Percentiles rank a stretch among this genome's conserved stretches.
phyloP scores from a whole-genome alignment of 768 basidiomycete genomes.

The Lactarius sanguifluus region DNA sequence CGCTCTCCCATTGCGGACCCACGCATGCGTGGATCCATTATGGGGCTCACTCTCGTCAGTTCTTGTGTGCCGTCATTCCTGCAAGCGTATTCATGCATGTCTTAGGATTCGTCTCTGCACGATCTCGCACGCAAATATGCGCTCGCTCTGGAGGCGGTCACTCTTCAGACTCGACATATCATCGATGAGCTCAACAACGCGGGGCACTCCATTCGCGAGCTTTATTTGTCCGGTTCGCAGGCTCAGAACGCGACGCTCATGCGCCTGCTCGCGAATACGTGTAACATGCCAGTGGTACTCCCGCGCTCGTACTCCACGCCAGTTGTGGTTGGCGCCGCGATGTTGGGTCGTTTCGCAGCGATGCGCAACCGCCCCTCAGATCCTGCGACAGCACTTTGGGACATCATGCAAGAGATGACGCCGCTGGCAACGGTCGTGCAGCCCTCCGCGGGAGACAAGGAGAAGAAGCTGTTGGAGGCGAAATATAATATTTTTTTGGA shows the following conservation, averaged over 20 bases:
- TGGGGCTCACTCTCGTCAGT: conserved; percentile 76
- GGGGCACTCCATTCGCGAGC: conserved; percentile 77
- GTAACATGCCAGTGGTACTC: conserved; percentile 77
- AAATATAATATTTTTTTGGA: conserved; percentile 96
- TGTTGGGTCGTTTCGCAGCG: conserved; percentile 86
- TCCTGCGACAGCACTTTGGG: conserved; percentile 75
- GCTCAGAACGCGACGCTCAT: conserved; percentile 87
- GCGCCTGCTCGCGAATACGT: conserved; percentile 86
- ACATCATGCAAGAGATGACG: conserved; percentile 97
- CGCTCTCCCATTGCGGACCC: conserved; percentile 94
- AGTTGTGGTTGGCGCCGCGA: conserved; percentile 90
- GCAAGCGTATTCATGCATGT: background rate
- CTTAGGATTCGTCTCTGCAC: conserved; percentile 63
- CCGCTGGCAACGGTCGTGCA: conserved; percentile 70
- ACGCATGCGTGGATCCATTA: conserved; percentile 90
- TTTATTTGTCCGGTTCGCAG: conserved; percentile 94
- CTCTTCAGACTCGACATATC: conserved; percentile 93
- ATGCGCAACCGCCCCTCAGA: conserved; percentile 49
- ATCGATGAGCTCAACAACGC: conserved; percentile 84
- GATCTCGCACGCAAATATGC: conserved; percentile 92
- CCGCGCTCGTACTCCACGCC: conserved; percentile 75
- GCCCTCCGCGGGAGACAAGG: conserved; percentile 60
- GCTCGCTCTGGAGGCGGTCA: conserved; percentile 88
- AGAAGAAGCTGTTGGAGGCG: conserved; percentile 76
- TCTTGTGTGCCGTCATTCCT: background rate